Evolutionary conservation across 352 stramenopile genomes (phyloP).

Genomic region (Pythium guiyangense): DNA sequence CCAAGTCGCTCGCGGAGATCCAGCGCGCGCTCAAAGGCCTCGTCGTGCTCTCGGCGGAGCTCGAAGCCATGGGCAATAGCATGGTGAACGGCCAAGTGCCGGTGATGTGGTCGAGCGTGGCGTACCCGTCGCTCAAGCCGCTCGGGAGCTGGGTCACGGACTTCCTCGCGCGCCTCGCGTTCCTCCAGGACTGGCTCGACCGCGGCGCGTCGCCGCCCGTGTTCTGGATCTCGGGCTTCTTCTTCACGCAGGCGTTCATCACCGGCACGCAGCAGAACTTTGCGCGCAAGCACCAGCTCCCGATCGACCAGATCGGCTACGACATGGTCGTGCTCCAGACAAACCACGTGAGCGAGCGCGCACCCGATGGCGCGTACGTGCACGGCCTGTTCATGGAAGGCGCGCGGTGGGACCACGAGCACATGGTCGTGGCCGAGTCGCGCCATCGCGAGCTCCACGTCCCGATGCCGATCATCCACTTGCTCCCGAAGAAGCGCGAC

Average conservation of each 20-base stretch:
- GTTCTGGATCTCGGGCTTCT: constrained; percentile 94
- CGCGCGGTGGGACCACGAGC: constrained; percentile 71
- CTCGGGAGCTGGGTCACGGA: constrained; percentile 91
- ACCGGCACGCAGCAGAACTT: constrained; percentile 93
- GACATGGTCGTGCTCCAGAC: constrained; percentile 83
- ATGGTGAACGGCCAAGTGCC: constrained; percentile 92
- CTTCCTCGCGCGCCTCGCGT: constrained; percentile 78
- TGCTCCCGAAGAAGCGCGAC: constrained; percentile 73
- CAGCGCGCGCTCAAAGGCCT: constrained; percentile 91
- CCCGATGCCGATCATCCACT: constrained; percentile 79
- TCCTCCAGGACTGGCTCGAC: constrained; percentile 83
- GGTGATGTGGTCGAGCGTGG: constrained; percentile 69
- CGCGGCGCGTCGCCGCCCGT: constrained; percentile 67
- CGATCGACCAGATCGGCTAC: constrained; percentile 89
- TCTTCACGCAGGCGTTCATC: constrained; percentile 94
- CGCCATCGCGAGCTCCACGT: constrained; percentile 84
- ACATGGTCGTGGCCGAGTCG: constrained; percentile 79
- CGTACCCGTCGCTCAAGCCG: constrained; percentile 91
- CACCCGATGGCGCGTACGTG: constrained; percentile 87
- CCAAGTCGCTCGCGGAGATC: constrained; percentile 81
- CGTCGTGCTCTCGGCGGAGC: constrained; percentile 90
- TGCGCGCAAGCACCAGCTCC: constrained; percentile 86
- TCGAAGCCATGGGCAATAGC: constrained; percentile 91
- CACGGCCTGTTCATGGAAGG: constrained; percentile 91
- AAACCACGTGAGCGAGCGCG: constrained; percentile 35